Percentiles rank a stretch among this genome's conserved stretches.
phyloP scores from a whole-genome alignment of 306 rosid genomes.

The Arachis stenosperma region DNA sequence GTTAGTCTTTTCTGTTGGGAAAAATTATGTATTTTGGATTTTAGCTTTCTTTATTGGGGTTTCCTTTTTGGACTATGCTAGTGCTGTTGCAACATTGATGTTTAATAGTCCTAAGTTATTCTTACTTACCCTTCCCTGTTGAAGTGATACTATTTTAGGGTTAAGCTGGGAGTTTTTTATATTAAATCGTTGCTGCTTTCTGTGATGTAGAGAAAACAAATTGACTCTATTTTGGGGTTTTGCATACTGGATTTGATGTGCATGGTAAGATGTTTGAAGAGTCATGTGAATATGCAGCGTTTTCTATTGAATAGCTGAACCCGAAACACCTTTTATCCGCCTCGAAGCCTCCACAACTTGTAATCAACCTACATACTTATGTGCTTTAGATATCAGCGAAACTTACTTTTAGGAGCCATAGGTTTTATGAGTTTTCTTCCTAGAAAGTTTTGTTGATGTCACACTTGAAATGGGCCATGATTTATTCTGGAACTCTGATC shows the following conservation, averaged over 20 bases:
- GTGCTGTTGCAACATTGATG: not conserved
- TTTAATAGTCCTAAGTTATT: not conserved
- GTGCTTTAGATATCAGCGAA: not conserved
- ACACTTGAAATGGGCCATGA: not conserved
- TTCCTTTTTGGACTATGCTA: not conserved
- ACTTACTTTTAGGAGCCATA: not conserved
- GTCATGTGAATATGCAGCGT: not conserved
- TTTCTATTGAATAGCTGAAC: not conserved
- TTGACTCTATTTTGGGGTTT: not conserved
- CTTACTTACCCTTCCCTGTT: not conserved
- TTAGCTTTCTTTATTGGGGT: not conserved
- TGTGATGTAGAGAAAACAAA: not conserved
- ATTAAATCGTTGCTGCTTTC: conserved; percentile 4
- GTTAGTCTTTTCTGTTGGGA: not conserved
- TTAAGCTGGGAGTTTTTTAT: not conserved
- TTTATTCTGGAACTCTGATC: not conserved
- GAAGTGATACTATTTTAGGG: conserved; percentile 3
- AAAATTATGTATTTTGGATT: not conserved
- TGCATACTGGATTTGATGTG: conserved; percentile 21
- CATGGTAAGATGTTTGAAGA: not conserved
- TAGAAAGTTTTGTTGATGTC: conserved; percentile 1
- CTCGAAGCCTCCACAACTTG: not conserved
- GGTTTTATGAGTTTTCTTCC: not conserved
- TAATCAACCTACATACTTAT: not conserved
- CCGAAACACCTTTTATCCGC: not conserved